These are phyloP conservation scores for Cyberlindnera xishuangbannaensis DNA, from an alignment of 805 yeast genomes.

Conservation along the genomic window DNA sequence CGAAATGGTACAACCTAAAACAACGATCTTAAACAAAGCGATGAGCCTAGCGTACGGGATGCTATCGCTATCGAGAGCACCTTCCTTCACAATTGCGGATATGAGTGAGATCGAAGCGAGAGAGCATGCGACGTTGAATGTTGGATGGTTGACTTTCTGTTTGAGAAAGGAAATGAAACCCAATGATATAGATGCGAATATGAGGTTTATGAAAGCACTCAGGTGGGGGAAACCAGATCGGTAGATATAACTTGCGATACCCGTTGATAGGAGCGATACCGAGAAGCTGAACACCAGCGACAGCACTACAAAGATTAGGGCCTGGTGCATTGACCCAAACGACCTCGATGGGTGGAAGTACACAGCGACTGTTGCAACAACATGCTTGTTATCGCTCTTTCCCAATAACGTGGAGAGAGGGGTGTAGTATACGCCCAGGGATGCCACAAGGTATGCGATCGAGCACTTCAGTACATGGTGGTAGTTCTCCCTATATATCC, in stretches of 20 bases:
- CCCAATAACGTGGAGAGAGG: slow-evolving; percentile 51
- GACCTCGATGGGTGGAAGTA: slow-evolving; percentile 82
- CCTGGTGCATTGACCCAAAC: slow-evolving; percentile 75
- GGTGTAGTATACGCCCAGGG: slow-evolving; percentile 60
- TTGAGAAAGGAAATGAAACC: slow-evolving; percentile 68
- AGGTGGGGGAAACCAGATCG: slow-evolving; percentile 40
- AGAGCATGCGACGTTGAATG: slow-evolving; percentile 78
- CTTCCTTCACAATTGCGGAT: slow-evolving; percentile 69
- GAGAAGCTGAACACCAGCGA: slow-evolving; percentile 49
- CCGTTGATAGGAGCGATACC: slow-evolving; percentile 47
- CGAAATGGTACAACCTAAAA: slow-evolving; percentile 54
- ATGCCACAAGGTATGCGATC: slow-evolving; percentile 67
- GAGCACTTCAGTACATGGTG: slow-evolving; percentile 54
- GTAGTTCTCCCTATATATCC: slow-evolving; percentile 5
- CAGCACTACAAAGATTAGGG: slow-evolving; percentile 52
- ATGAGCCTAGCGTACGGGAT: slow-evolving; percentile 50
- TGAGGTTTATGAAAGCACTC: slow-evolving; percentile 48
- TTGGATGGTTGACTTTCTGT: slow-evolving; percentile 57
- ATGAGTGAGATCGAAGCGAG: slow-evolving; percentile 67
- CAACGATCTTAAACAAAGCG: slow-evolving; percentile 52
- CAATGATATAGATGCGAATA: slow-evolving; percentile 47
- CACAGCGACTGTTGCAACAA: slow-evolving; percentile 76
- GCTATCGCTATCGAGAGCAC: slow-evolving; percentile 50
- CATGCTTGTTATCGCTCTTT: slow-evolving; percentile 66
- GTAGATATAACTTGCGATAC: slow-evolving; percentile 41